Percentiles rank a stretch among this genome's conserved stretches.
These are phyloP conservation scores for Kickxella alabastrina DNA, from an alignment of 192 early-diverging fungal species.

Conservation along the genomic window DNA sequence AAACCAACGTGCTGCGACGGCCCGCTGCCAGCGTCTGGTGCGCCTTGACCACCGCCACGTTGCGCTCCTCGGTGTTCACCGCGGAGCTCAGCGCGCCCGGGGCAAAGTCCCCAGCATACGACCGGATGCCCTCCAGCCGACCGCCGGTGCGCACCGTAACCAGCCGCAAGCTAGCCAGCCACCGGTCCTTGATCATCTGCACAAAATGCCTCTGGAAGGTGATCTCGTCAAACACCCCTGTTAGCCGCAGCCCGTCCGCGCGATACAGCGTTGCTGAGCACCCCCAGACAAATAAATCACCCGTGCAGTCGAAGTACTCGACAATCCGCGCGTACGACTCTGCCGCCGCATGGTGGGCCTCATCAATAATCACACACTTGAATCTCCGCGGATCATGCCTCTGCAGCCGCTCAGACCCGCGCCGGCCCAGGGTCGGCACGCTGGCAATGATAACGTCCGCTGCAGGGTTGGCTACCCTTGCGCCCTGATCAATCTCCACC, in stretches of 20 bases:
- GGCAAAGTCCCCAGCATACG: constrained; percentile 59
- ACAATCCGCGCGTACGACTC: constrained; percentile 68
- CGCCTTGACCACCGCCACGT: constrained; percentile 61
- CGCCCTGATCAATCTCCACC: constrained; percentile 68
- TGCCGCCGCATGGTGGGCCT: constrained; percentile 92
- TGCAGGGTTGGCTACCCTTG: constrained; percentile 51
- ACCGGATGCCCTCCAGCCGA: constrained; percentile 51
- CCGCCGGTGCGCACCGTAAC: constrained; percentile 62
- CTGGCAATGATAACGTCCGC: constrained; percentile 76
- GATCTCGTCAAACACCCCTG: constrained; percentile 70
- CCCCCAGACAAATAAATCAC: constrained; percentile 74
- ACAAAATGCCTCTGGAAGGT: constrained; percentile 69
- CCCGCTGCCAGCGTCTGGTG: constrained; percentile 54
- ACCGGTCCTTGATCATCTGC: constrained; percentile 79
- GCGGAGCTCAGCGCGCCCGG: constrained; percentile 51
- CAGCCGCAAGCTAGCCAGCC: constrained; percentile 66
- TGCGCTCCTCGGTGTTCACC: constrained; percentile 59
- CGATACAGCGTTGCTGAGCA: constrained; percentile 88
- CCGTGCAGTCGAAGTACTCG: constrained; percentile 59
- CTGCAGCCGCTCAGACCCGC: constrained; percentile 48
- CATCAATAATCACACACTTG: constrained; percentile 89
- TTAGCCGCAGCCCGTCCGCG: constrained; percentile 73
- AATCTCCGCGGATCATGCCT: constrained; percentile 70
- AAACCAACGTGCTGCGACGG: constrained; percentile 66
- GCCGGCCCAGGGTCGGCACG: constrained; percentile 66